Conservation (phyloP, 192 early-diverging fungal species). For the Spizellomyces sp. region DNA sequence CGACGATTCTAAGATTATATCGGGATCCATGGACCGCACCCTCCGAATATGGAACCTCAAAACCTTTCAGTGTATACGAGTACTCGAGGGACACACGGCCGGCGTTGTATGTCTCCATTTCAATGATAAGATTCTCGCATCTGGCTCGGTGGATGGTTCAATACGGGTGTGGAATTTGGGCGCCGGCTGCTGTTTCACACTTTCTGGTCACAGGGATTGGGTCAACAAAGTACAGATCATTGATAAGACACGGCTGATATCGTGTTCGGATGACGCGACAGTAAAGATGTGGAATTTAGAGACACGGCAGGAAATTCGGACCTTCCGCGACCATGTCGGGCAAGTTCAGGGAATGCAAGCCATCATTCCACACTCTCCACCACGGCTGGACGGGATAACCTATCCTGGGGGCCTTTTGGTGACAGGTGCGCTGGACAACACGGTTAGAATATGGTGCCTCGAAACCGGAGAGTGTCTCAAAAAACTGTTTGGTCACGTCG, state of each 20-base stretch:
- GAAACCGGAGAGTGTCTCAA: conserved; percentile 77
- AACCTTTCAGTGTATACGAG: conserved; percentile 84
- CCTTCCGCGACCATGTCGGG: conserved; percentile 49
- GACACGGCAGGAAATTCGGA: conserved; percentile 66
- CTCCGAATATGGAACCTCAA: conserved; percentile 91
- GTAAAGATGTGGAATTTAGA: conserved; percentile 69
- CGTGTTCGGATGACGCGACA: conserved; percentile 88
- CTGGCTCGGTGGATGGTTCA: conserved; percentile 79
- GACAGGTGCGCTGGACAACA: conserved; percentile 88
- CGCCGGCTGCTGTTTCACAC: conserved; percentile 64
- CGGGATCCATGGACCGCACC: conserved; percentile 90
- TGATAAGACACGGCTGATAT: conserved; percentile 59
- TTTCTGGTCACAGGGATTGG: conserved; percentile 87
- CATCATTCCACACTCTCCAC: conserved; percentile 29
- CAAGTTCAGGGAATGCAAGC: conserved; percentile 47
- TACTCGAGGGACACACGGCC: conserved; percentile 72
- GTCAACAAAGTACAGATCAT: conserved; percentile 88
- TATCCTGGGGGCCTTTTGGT: conserved; percentile 61
- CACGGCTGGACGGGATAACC: conserved; percentile 23
- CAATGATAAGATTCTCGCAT: conserved; percentile 74
- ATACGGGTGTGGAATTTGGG: conserved; percentile 87
- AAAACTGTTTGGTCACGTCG: conserved; percentile 81
- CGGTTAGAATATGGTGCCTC: conserved; percentile 90
- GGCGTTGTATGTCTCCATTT: conserved; percentile 87
- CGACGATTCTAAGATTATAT: conserved; percentile 91